Evolutionary conservation across 1,139 yeast species (phyloP).

Genomic region (Lodderomyces orthopsilosis): DNA sequence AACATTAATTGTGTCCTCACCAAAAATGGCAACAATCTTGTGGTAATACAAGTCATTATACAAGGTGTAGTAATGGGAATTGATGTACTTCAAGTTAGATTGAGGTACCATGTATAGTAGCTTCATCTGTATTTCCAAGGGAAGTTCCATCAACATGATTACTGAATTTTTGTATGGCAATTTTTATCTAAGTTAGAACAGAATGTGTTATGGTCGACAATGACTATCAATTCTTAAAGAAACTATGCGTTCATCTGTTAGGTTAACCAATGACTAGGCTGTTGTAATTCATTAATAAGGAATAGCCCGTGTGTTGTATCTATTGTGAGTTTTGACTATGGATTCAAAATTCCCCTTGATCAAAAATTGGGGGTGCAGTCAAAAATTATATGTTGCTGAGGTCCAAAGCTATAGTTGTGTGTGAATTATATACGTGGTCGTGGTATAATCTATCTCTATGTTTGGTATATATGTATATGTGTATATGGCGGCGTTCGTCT

Average conservation of each 20-base stretch:
- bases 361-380: too few species aligned
- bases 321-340: too few species aligned
- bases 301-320: not conserved
- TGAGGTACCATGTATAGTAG: conserved; percentile 42
- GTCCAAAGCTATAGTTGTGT: not conserved
- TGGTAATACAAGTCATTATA: conserved; percentile 50
- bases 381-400: too few species aligned
- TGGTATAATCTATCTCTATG: not conserved
- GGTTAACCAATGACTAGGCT: too few species aligned
- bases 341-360: too few species aligned
- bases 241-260: too few species aligned
- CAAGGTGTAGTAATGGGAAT: conserved; percentile 43
- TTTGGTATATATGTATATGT: too few species aligned
- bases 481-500: too few species aligned
- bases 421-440: not conserved
- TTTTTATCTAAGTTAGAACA: too few species aligned
- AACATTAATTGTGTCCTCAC: conserved; percentile 32
- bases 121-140: conserved; percentile 49
- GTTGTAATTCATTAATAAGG: too few species aligned
- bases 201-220: too few species aligned
- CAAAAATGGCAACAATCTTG: conserved; percentile 42
- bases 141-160: conserved; percentile 34
- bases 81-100: conserved; percentile 40
- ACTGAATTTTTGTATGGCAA: not conserved
- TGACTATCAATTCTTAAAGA: too few species aligned